Conservation (phyloP, 352 stramenopile genomes). For the Globisporangium perplexum region DNA sequence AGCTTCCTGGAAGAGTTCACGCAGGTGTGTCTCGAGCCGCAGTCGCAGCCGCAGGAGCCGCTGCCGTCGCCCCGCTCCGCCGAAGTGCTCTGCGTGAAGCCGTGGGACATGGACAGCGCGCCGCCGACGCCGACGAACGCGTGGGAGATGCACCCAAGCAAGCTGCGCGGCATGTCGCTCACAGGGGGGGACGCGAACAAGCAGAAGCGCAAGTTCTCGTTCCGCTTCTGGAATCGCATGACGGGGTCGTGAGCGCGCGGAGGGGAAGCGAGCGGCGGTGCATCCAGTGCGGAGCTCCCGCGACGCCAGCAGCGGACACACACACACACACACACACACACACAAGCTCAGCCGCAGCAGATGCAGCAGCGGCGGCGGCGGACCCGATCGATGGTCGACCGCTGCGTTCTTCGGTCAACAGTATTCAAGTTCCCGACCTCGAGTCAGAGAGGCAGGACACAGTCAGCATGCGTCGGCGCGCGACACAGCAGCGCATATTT, state of each 20-base stretch:
- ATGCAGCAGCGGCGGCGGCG: not conserved
- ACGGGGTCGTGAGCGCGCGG: conserved; percentile 5
- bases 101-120: conserved; percentile 17
- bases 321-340: conserved; percentile 1
- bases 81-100: conserved; percentile 21
- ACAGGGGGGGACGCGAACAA: conserved; percentile 40
- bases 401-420: not conserved
- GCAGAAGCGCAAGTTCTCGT: conserved; percentile 64
- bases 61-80: conserved; percentile 2
- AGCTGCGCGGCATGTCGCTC: conserved; percentile 59
- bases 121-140: conserved; percentile 21
- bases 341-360: not conserved
- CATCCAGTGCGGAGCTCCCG: conserved; percentile 1
- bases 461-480: not conserved
- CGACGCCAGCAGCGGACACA: not conserved
- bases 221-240: conserved; percentile 53
- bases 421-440: not conserved
- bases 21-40: conserved; percentile 31
- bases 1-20: conserved; percentile 59
- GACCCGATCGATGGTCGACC: not conserved
- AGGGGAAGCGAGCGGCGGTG: not conserved
- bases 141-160: conserved; percentile 37
- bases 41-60: conserved; percentile 1
- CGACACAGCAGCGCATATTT: conserved; percentile 1
- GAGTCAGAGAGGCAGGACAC: not conserved